Conservation (phyloP, 495 filamentous ascomycete genomes). For the Hypoxylon trugodes region DNA sequence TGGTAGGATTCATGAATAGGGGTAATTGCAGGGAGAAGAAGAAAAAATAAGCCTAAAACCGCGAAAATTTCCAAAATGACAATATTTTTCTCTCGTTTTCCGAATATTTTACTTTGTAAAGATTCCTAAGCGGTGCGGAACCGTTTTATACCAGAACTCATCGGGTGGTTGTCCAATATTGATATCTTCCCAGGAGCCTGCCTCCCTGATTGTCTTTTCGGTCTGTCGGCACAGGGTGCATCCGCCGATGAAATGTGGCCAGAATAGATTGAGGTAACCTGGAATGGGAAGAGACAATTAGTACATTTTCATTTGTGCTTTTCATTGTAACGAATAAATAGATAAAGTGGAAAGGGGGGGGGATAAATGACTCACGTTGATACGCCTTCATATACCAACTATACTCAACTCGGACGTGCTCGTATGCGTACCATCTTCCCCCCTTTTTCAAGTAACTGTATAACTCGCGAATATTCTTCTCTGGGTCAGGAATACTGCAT, state of each 20-base stretch:
- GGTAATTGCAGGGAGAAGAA: too few relatives aligned
- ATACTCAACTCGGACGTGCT: conserved; percentile 69
- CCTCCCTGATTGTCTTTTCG: conserved; percentile 57
- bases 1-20: too few relatives aligned
- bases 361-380: conserved; percentile 54
- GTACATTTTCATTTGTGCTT: background rate
- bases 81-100: too few relatives aligned
- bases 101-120: conserved; percentile 53
- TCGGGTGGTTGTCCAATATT: conserved; percentile 57
- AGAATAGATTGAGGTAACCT: conserved; percentile 57
- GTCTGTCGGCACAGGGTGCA: conserved; percentile 68
- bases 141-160: conserved; percentile 55
- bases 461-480: conserved; percentile 63
- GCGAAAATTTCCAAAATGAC: too few relatives aligned
- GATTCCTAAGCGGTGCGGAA: conserved; percentile 66
- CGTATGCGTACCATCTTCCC: conserved; percentile 72
- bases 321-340: background rate
- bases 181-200: conserved; percentile 65
- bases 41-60: too few relatives aligned
- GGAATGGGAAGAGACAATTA: background rate
- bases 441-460: conserved; percentile 72
- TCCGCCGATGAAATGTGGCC: conserved; percentile 65
- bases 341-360: background rate
- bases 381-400: conserved; percentile 56
- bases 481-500: conserved; percentile 73